Percentiles rank a stretch among this genome's conserved stretches.
phyloP scores from a whole-genome alignment of 371 early-diverging fungal species.

The Paraphysoderma sedebokerense region DNA sequence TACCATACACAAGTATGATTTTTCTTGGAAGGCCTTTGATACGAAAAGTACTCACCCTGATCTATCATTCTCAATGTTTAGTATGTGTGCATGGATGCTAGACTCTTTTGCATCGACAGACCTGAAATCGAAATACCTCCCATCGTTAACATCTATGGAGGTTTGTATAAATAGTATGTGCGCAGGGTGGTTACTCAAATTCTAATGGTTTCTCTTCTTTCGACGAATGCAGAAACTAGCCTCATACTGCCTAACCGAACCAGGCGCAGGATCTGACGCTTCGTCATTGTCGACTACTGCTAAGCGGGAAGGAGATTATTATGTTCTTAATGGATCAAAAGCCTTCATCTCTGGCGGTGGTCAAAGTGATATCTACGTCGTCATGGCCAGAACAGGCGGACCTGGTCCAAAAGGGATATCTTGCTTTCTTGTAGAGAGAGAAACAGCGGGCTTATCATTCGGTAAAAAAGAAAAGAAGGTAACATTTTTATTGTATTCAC shows the following conservation, averaged over 20 bases:
- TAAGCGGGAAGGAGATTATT: conserved; percentile 42
- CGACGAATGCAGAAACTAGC: conserved; percentile 21
- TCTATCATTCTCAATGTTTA: background rate
- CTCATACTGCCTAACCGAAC: conserved; percentile 55
- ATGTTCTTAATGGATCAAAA: conserved; percentile 63
- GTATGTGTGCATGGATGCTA: conserved; percentile 44
- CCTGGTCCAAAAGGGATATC: conserved; percentile 38
- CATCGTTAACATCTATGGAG: conserved; percentile 22
- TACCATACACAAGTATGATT: conserved; percentile 31
- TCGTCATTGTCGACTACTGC: conserved; percentile 45
- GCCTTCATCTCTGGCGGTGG: conserved; percentile 48
- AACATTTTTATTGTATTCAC: no score
- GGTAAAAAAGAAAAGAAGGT: conserved; percentile 45
- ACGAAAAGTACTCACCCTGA: background rate
- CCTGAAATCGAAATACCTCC: conserved; percentile 21
- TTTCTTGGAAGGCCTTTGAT: background rate
- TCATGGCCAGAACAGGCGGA: conserved; percentile 48
- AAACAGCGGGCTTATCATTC: conserved; percentile 32
- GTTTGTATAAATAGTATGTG: background rate
- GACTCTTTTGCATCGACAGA: conserved; percentile 21
- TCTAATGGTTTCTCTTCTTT: conserved; percentile 2
- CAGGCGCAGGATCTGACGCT: conserved; percentile 63
- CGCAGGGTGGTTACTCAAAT: background rate
- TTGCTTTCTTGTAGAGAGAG: conserved; percentile 36
- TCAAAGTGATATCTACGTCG: conserved; percentile 32